These are phyloP conservation scores for Mycoemilia scoparia DNA, from an alignment of 192 early-diverging fungal genomes.

Conservation along the genomic window DNA sequence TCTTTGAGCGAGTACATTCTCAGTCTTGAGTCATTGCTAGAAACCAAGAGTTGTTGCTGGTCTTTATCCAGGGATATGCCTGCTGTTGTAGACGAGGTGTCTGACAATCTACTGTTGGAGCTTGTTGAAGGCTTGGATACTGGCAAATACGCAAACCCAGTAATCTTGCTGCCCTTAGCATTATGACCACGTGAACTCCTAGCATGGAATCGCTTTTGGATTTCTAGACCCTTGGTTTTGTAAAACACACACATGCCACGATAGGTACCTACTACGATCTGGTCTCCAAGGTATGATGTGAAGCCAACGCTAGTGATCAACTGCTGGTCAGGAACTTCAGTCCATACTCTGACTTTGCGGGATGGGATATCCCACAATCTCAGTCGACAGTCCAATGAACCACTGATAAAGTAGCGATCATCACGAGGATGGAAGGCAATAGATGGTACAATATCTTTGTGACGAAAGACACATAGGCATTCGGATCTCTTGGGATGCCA, in stretches of 20 bases:
- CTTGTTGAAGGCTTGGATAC: slow-evolving; percentile 14
- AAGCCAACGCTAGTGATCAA: slow-evolving; percentile 67
- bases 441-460: slow-evolving; percentile 57
- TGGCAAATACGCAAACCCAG: slow-evolving; percentile 41
- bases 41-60: slow-evolving; percentile 15
- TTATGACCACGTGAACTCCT: slow-evolving; percentile 35
- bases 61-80: slow-evolving; percentile 1
- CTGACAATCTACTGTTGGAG: slow-evolving; percentile 23
- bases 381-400: slow-evolving; percentile 60
- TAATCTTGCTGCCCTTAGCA: slow-evolving; percentile 56
- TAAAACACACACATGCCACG: slow-evolving; percentile 69
- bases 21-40: slow-evolving; percentile 67
- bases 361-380: slow-evolving; percentile 69
- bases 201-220: slow-evolving; percentile 69
- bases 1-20: slow-evolving; percentile 60
- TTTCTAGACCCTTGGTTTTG: slow-evolving; percentile 53
- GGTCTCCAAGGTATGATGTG: slow-evolving; percentile 41
- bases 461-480: slow-evolving; percentile 63
- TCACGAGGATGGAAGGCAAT: slow-evolving; percentile 71
- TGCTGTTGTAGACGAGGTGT: background rate
- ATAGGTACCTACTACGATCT: slow-evolving; percentile 58
- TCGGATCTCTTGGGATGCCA: slow-evolving; percentile 58
- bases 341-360: slow-evolving; percentile 60
- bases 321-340: slow-evolving; percentile 42
- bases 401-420: slow-evolving; percentile 61